Conservation (phyloP, 805 yeast genomes). For the Candida peoriensis region DNA sequence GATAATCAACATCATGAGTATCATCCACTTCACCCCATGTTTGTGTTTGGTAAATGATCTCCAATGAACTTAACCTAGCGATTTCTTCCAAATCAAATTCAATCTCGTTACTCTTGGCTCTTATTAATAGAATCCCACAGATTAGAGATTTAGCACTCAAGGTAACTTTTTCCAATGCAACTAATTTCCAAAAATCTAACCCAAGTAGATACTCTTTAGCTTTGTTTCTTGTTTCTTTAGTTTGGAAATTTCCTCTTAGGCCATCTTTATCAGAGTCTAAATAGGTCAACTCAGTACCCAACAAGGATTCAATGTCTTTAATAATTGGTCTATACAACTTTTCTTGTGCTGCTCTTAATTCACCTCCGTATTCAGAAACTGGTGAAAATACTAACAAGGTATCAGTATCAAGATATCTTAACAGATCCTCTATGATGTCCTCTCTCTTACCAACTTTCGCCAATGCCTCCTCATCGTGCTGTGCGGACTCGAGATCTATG, state of each 20-base stretch:
- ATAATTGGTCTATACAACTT: constrained; percentile 73
- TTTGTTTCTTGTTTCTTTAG: constrained; percentile 49
- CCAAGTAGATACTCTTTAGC: constrained; percentile 60
- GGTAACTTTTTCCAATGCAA: constrained; percentile 88
- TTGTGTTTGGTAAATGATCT: constrained; percentile 76
- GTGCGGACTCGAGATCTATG: constrained; percentile 57
- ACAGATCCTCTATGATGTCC: constrained; percentile 51
- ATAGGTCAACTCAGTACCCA: constrained; percentile 41
- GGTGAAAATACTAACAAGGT: constrained; percentile 88
- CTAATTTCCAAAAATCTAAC: constrained; percentile 71
- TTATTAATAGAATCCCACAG: constrained; percentile 66
- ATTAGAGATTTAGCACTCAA: constrained; percentile 81
- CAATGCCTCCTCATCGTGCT: constrained; percentile 40
- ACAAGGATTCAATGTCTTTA: constrained; percentile 53
- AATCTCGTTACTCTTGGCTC: constrained; percentile 46
- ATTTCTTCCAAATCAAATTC: constrained; percentile 53
- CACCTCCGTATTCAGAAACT: constrained; percentile 73
- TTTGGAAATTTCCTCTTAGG: constrained; percentile 74
- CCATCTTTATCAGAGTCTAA: constrained; percentile 84
- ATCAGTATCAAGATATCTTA: constrained; percentile 91
- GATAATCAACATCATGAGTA: constrained; percentile 96
- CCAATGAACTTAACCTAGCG: constrained; percentile 74
- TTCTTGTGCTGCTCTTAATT: constrained; percentile 74
- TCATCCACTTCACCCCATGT: constrained; percentile 99
- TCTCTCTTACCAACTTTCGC: constrained; percentile 58